Conservation (phyloP, 2,329 filamentous ascomycete genomes). For the Helotiales sp. region DNA sequence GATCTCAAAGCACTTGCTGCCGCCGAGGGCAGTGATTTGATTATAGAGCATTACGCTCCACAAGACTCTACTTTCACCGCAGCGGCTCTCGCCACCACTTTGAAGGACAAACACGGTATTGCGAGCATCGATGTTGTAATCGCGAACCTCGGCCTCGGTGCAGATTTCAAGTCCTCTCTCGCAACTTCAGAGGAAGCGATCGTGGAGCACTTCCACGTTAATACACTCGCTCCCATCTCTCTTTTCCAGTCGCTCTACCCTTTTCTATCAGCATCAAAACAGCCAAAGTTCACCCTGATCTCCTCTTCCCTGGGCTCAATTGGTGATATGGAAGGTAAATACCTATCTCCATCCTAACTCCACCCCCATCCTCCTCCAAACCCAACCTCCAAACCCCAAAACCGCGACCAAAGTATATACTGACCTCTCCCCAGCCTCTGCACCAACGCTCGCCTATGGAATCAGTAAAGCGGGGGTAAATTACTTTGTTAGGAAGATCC, state of each 20-base stretch:
- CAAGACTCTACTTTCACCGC: constrained; percentile 30
- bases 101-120: constrained; percentile 33
- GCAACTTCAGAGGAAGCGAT: constrained; percentile 39
- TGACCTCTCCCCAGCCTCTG: too few species aligned
- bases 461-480: constrained; percentile 43
- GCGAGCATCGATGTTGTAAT: constrained; percentile 49
- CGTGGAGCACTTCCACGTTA: constrained; percentile 41
- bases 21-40: constrained; percentile 34
- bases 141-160: constrained; percentile 48
- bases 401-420: too few species aligned
- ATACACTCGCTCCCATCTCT: constrained; percentile 43
- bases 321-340: too few species aligned
- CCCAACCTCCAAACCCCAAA: too few species aligned
- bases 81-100: constrained; percentile 14
- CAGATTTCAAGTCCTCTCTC: constrained; percentile 32
- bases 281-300: constrained; percentile 41
- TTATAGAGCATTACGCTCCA: constrained; percentile 35
- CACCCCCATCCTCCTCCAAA: too few species aligned
- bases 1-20: constrained; percentile 29
- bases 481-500: constrained; percentile 38
- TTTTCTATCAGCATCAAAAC: constrained; percentile 36
- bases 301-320: too few species aligned
- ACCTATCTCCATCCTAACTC: too few species aligned
- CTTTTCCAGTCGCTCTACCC: constrained; percentile 46
- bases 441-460: constrained; percentile 40